Base-by-base conservation (phyloP, 257 asterid species). In the Schizonepeta tenuifolia region DNA sequence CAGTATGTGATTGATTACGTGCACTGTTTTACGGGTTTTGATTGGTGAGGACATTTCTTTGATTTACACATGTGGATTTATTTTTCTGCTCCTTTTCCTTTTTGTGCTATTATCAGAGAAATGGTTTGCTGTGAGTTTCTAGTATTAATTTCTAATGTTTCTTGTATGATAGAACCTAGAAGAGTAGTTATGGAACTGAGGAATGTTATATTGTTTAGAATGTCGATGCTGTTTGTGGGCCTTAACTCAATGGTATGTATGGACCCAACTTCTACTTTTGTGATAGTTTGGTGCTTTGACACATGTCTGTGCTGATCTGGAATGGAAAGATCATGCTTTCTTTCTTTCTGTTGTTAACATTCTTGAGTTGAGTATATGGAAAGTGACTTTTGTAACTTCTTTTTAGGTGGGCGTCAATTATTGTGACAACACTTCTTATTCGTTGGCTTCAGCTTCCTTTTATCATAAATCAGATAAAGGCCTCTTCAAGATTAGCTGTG, bases 361-460 rank as follows among this genome's bases (percentile, higher is more conserved):
- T 63, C 28, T 17, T 17, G 49, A 9, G 46, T 65, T 60, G 49
- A 9, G 46, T 65, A 54, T 61, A 46, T 65, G 33, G 33, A 17
- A 40, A 58, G 40, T 61, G 74, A 62, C 50, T 18, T 57, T 24
- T 77, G 62, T 62, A 43, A 33, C 33, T 73, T 80, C 69, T 83
- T 59, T 77, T 81, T 84, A 94, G 99, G 99, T 94, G 99, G 97
- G 90, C 84, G 61, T 80, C 99, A 12, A 86, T 94, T 70, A 84
- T 73, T 64, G 55, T 56, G 69, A 79, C 98, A 67, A 86, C 97
- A 7, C 13, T 92, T 72, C 31, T 91, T 67, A 92, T 94, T 76
- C 93, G 97, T 46, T 20, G 40, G 38, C 3, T 83, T 50, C 86
- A 87, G 72, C 49, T 90, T 83, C 99, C 99, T 13, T 69, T 94